Conservation (phyloP, 2,329 filamentous ascomycete species). For the Fusarium mangiferae region DNA sequence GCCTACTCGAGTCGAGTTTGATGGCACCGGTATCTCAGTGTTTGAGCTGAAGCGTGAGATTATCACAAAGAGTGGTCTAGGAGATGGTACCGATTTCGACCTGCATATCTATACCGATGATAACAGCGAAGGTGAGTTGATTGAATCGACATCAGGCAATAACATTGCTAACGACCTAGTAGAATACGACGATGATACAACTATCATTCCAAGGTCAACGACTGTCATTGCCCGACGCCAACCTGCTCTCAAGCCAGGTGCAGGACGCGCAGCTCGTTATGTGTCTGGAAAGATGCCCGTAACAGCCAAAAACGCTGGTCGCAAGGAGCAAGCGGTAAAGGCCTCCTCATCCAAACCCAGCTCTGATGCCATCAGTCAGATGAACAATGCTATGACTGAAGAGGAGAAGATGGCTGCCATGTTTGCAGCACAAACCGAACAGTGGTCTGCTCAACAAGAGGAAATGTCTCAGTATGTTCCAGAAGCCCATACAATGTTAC, state of each 20-base stretch:
- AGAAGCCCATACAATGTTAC: neutral
- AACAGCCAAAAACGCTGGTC: constrained; percentile 82
- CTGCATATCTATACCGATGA: constrained; percentile 94
- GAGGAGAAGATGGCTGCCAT: constrained; percentile 94
- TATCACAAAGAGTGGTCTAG: constrained; percentile 91
- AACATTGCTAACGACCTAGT: constrained; percentile 44
- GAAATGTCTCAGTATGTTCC: constrained; percentile 81
- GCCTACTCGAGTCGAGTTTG: constrained; percentile 92
- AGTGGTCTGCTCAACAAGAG: constrained; percentile 94
- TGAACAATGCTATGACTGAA: constrained; percentile 86
- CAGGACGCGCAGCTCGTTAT: constrained; percentile 92
- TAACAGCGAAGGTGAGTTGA: constrained; percentile 81
- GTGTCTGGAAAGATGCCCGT: constrained; percentile 95
- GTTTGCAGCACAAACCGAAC: constrained; percentile 87
- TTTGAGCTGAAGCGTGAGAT: constrained; percentile 99
- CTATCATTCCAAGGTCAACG: constrained; percentile 94
- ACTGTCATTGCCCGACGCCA: constrained; percentile 90
- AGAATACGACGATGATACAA: constrained; percentile 98
- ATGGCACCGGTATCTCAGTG: constrained; percentile 96
- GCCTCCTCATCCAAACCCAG: constrained; percentile 64
- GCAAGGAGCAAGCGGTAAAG: constrained; percentile 72
- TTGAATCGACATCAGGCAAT: neutral
- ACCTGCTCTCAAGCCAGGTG: constrained; percentile 84
- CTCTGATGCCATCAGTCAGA: constrained; percentile 69
- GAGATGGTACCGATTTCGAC: constrained; percentile 96